A percentile compares a stretch with the other conserved stretches of the same genome.
Conservation (phyloP, 2,329 filamentous ascomycete genomes). For the Myriosclerotinia duriaeana region DNA sequence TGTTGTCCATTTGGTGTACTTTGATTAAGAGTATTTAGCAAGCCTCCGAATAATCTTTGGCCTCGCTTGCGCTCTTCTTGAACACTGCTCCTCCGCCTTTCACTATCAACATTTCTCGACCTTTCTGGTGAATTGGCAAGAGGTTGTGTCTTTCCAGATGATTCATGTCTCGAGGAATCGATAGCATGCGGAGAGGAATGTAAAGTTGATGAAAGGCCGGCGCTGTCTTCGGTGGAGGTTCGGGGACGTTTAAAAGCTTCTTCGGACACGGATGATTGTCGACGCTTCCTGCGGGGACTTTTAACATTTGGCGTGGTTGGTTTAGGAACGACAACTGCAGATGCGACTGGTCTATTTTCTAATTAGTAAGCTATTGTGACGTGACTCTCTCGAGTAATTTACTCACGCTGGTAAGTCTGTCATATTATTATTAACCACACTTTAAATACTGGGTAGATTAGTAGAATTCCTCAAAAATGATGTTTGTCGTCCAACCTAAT, state of each 20-base stretch:
- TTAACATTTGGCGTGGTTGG: slow-evolving; percentile 24
- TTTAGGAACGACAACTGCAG: slow-evolving; percentile 42
- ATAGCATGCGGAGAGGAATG: slow-evolving; percentile 35
- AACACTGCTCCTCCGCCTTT: slow-evolving; percentile 47
- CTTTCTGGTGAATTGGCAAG: slow-evolving; percentile 4
- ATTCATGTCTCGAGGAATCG: slow-evolving; percentile 23
- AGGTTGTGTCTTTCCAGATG: slow-evolving; percentile 18
- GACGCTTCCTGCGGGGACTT: slow-evolving; percentile 42
- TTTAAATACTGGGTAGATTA: slow-evolving; percentile 10
- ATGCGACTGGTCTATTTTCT: slow-evolving; percentile 39
- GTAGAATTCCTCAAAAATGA: background rate
- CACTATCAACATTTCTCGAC: slow-evolving; percentile 27
- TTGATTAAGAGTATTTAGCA: slow-evolving; percentile 64
- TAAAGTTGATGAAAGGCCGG: slow-evolving; percentile 33
- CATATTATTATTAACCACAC: slow-evolving; percentile 8
- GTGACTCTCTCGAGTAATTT: background rate
- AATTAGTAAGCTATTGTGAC: slow-evolving; percentile 7
- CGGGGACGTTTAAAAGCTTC: slow-evolving; percentile 54
- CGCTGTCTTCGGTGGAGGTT: slow-evolving; percentile 41
- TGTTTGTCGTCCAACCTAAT: background rate
- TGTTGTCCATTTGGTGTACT: slow-evolving; percentile 61
- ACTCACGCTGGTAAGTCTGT: slow-evolving; percentile 17
- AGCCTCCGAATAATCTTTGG: slow-evolving; percentile 79
- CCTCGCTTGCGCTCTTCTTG: slow-evolving; percentile 82
- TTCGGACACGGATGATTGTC: slow-evolving; percentile 54